A percentile compares a stretch with the other conserved stretches of the same genome.
These are phyloP conservation scores for Striga hermonthica DNA, from an alignment of 305 asterid genomes.

Conservation along the genomic window DNA sequence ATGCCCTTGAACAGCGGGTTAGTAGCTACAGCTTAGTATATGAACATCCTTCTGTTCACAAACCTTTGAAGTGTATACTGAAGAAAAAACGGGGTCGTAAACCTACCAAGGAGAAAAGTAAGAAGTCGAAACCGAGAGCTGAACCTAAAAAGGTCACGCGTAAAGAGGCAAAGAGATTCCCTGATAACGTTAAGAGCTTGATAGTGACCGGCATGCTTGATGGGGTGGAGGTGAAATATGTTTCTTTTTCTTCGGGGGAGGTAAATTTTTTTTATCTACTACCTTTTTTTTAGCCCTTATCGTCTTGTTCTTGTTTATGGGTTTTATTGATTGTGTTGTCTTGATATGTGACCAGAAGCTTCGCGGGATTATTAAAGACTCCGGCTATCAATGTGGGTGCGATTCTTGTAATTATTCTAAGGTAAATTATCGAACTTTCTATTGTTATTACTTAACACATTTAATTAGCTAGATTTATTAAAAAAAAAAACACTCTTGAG, in stretches of 20 bases:
- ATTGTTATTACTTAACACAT: neutral
- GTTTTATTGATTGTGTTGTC: neutral
- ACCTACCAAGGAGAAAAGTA: conserved; percentile 21
- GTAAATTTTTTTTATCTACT: conserved; percentile 31
- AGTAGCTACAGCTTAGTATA: conserved; percentile 45
- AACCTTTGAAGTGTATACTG: conserved; percentile 29
- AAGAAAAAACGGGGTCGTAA: conserved; percentile 32
- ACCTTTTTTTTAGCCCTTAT: neutral
- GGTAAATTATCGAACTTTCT: conserved; percentile 35
- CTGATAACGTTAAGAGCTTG: conserved; percentile 63
- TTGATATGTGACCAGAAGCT: conserved; percentile 44
- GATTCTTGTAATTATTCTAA: conserved; percentile 53
- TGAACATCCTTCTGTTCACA: conserved; percentile 43
- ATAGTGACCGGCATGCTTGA: conserved; percentile 63
- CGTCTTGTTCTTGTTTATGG: neutral
- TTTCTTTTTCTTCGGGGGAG: conserved; percentile 43
- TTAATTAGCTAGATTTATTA: too few relatives aligned
- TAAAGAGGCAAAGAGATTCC: conserved; percentile 55
- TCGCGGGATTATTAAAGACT: conserved; percentile 56
- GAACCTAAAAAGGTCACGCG: conserved; percentile 32
- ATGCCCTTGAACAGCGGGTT: conserved; percentile 45
- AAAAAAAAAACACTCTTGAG: too few relatives aligned
- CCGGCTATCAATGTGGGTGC: conserved; percentile 67
- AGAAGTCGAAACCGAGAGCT: neutral
- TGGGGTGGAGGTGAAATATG: conserved; percentile 62